Conservation (phyloP, 2,329 filamentous ascomycete genomes). For the Monosporascus sp. region DNA sequence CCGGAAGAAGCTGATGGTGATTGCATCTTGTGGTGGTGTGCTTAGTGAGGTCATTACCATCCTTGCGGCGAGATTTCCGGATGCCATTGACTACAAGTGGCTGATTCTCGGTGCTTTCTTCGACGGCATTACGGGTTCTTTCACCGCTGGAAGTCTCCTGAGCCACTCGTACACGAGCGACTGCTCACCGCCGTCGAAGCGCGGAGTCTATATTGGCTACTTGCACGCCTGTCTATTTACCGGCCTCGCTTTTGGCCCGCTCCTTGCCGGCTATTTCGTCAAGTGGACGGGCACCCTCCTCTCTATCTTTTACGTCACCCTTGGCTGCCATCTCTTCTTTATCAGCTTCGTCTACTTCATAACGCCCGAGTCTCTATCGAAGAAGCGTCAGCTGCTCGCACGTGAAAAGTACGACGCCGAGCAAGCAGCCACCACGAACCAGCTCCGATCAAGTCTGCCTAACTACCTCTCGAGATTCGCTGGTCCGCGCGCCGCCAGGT, state of each 20-base stretch:
- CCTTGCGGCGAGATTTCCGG: slow-evolving; percentile 68
- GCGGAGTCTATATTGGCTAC: slow-evolving; percentile 81
- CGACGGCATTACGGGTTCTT: slow-evolving; percentile 83
- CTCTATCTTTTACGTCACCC: slow-evolving; percentile 76
- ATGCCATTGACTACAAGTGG: slow-evolving; percentile 69
- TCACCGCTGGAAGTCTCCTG: slow-evolving; percentile 72
- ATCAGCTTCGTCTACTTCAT: slow-evolving; percentile 64
- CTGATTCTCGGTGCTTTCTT: slow-evolving; percentile 70
- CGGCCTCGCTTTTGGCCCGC: slow-evolving; percentile 82
- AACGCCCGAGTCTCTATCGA: slow-evolving; percentile 80
- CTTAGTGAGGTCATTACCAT: slow-evolving; percentile 72
- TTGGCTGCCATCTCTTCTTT: slow-evolving; percentile 69
- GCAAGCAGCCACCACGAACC: slow-evolving; percentile 32
- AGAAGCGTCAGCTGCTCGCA: slow-evolving; percentile 63
- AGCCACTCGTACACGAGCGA: slow-evolving; percentile 85
- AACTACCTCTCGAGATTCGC: slow-evolving; percentile 8
- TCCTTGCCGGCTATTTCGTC: slow-evolving; percentile 75
- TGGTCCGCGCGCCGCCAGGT: slow-evolving; percentile 12
- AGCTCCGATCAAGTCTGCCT: slow-evolving; percentile 14
- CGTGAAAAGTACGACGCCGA: slow-evolving; percentile 58
- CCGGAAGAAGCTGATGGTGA: slow-evolving; percentile 65
- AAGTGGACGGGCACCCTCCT: slow-evolving; percentile 69
- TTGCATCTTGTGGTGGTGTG: slow-evolving; percentile 71
- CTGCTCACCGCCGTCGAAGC: slow-evolving; percentile 72
- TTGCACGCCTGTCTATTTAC: slow-evolving; percentile 85